Evolutionary conservation across 148 eudicot genomes (phyloP).

Genomic region (Persicaria maculosa): DNA sequence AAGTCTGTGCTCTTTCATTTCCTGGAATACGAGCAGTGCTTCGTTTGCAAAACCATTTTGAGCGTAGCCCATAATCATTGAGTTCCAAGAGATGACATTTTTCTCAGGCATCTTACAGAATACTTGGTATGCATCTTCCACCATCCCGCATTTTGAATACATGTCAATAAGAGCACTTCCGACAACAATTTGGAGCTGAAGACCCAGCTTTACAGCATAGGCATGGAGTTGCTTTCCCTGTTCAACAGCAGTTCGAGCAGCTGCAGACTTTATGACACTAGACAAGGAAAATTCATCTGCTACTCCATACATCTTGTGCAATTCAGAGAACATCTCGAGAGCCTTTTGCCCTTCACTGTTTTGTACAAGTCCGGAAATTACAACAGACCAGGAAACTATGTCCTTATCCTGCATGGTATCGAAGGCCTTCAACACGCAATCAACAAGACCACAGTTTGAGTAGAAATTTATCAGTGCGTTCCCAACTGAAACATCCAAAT

Average conservation of each 20-base stretch:
- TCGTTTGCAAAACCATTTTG: constrained; percentile 37
- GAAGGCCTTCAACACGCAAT: constrained; percentile 25
- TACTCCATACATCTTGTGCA: constrained; percentile 27
- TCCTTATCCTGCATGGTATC: constrained; percentile 25
- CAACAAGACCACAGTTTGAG: constrained; percentile 30
- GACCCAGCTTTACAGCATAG: constrained; percentile 29
- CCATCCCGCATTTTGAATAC: constrained; percentile 41
- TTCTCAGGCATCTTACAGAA: constrained; percentile 36
- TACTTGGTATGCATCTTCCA: constrained; percentile 37
- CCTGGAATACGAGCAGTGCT: constrained; percentile 35
- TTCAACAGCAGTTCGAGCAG: constrained; percentile 21
- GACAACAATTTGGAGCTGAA: constrained; percentile 26
- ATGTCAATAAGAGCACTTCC: constrained; percentile 45
- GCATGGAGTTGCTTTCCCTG: constrained; percentile 34
- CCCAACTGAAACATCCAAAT: constrained; percentile 23
- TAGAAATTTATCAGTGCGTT: constrained; percentile 38
- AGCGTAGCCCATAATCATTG: constrained; percentile 41
- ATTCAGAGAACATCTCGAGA: constrained; percentile 26
- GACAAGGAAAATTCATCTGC: constrained; percentile 33
- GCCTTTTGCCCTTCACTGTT: constrained; percentile 25
- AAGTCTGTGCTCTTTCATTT: constrained; percentile 29
- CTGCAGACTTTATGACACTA: constrained; percentile 33
- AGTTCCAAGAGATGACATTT: constrained; percentile 41
- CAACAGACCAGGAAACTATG: constrained; percentile 37
- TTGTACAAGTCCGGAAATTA: constrained; percentile 38